Percentiles rank a stretch among this genome's conserved stretches.
Conservation (phyloP, 1,284 basidiomycete species). For the Ganoderma boninense region DNA sequence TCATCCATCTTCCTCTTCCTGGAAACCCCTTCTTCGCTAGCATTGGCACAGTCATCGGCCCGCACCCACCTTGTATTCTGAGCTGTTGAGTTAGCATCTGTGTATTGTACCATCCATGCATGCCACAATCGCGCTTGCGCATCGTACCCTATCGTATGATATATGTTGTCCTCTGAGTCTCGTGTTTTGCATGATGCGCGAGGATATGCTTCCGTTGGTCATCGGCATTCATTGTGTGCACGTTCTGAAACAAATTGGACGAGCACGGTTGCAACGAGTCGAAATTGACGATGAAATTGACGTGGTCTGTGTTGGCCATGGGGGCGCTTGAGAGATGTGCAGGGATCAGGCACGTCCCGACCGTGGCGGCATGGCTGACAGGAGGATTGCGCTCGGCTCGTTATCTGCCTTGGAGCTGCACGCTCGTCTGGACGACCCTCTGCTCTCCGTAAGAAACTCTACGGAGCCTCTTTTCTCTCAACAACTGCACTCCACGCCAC, state of each 20-base stretch:
- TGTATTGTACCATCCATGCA: constrained; percentile 30
- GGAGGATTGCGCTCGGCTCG: constrained; percentile 26
- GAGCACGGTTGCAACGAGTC: not conserved
- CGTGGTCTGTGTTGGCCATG: no score
- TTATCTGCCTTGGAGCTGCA: constrained; percentile 17
- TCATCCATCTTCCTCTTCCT: constrained; percentile 1
- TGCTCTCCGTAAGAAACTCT: not conserved
- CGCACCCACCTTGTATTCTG: constrained; percentile 12
- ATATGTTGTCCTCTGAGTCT: not conserved
- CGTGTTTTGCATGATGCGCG: not conserved
- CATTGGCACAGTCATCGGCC: constrained; percentile 5
- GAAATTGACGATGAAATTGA: not conserved
- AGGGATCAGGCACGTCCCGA: not conserved
- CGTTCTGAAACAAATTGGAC: not conserved
- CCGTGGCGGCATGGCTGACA: not conserved
- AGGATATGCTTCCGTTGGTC: not conserved
- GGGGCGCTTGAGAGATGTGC: not conserved
- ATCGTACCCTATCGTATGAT: constrained; percentile 11
- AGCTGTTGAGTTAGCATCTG: constrained; percentile 24
- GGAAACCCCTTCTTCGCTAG: constrained; percentile 17
- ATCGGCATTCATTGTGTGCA: not conserved
- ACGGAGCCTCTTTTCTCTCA: not conserved
- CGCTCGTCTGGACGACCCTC: not conserved
- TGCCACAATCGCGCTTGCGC: constrained; percentile 6
- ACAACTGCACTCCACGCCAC: not conserved